phyloP scores from a whole-genome alignment of 106 monocot species.

The Posidonia australis region DNA sequence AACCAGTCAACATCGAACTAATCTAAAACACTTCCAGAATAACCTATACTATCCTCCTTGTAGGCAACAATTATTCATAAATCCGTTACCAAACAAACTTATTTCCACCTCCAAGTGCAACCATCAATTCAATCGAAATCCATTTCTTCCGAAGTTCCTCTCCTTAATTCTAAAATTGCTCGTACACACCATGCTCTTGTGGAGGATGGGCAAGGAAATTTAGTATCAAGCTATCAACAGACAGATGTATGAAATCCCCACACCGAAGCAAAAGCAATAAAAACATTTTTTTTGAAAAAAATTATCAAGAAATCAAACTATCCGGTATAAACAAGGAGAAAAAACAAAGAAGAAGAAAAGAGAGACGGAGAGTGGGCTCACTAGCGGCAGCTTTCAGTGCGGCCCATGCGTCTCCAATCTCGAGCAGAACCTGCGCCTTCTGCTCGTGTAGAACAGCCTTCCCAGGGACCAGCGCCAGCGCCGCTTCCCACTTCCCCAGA shows the following conservation, averaged over 20 bases:
- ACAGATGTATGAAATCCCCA: too few relatives aligned
- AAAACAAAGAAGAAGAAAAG: not conserved
- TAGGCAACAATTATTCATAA: too few relatives aligned
- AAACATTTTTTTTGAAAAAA: not conserved
- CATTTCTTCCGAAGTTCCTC: too few relatives aligned
- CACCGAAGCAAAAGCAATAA: not conserved
- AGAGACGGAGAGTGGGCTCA: slow-evolving; percentile 16
- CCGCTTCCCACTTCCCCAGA: slow-evolving; percentile 67
- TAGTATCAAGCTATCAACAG: too few relatives aligned
- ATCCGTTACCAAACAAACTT: not conserved
- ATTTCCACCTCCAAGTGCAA: too few relatives aligned
- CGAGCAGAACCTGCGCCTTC: slow-evolving; percentile 64
- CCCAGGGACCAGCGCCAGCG: slow-evolving; percentile 35
- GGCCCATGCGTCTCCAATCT: slow-evolving; percentile 56
- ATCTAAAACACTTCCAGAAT: too few relatives aligned
- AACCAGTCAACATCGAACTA: too few relatives aligned
- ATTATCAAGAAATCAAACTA: not conserved
- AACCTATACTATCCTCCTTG: too few relatives aligned
- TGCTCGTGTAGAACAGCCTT: slow-evolving; percentile 64
- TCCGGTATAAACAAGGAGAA: not conserved
- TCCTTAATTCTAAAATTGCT: too few relatives aligned
- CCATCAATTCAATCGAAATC: too few relatives aligned
- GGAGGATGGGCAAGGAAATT: too few relatives aligned
- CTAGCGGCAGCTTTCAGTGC: slow-evolving; percentile 52
- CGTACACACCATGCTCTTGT: too few relatives aligned